Base-by-base conservation (phyloP, 2,329 filamentous ascomycete genomes). In the Amylocarpus encephaloides region DNA sequence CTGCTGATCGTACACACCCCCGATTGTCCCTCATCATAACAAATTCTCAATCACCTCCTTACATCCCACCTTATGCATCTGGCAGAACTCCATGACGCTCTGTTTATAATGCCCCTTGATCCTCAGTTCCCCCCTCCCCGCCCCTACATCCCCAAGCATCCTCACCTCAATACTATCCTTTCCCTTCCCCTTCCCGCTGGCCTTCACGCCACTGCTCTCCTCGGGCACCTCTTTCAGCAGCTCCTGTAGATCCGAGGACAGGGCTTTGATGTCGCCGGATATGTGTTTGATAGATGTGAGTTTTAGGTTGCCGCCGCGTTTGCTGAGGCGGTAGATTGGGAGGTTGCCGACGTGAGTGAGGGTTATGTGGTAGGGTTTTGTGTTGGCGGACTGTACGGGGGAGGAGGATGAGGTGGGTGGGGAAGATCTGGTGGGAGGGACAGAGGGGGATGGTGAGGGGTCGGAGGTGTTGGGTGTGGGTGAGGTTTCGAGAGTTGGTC, bases 271-370 rank as follows among this genome's bases (percentile, higher is more conserved):
- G 65, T 95, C 78, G 13, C 93, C 93, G 50, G 88, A 82, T 44
- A 92, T 77, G 69, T 87, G 90, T 67, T 89, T 86, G 49, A 98
- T 71, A 50, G 80, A 69, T 5, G 92, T 94, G 62, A 86, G 70
- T 61, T 82, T 80, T 64, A 83, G 75, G 57, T 87, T 93, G 12
- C 88, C 88, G 46, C 89, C 89, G 11, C 81, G 76, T 71, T 88
- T 91, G 57, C 71, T 73, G 58, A 82, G 74, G 13, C 82, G 74
- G 71, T 97, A 98, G 40, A 97, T 78, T 19, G 88, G 82, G 2
- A 93, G 72, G 58, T 88, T 81, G 43, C 82, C 79, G 34, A 79
- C 83, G 1, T 75, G 71, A 2, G 88, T 92, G 54, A 89, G 84
- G 46, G 74, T 74, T 57, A 97, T 77, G 61, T 83, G 77, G 51